Evolutionary conservation across 2,329 filamentous ascomycete species (phyloP).

Genomic region (Fusarium sacchari): DNA sequence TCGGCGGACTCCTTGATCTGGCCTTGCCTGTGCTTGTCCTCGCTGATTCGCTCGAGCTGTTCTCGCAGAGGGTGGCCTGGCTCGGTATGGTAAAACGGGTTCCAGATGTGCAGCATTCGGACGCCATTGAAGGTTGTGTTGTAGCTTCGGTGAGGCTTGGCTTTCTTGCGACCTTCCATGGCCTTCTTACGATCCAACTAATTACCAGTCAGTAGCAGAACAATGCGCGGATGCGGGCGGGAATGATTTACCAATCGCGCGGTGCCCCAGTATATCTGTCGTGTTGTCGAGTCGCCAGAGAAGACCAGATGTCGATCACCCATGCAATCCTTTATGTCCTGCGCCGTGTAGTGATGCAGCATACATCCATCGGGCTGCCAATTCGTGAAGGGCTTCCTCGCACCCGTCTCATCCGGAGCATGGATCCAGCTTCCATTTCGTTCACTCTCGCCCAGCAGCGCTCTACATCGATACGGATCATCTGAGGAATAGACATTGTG

Average conservation of each 20-base stretch:
- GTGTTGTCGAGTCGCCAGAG: constrained; percentile 68
- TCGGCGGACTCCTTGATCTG: background rate
- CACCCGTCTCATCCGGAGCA: constrained; percentile 45
- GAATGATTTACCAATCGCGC: constrained; percentile 42
- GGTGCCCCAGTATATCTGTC: constrained; percentile 68
- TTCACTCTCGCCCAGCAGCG: constrained; percentile 46
- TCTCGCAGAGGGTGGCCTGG: constrained; percentile 36
- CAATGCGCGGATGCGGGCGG: too few species aligned
- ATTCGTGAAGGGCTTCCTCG: constrained; percentile 51
- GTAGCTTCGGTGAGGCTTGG: constrained; percentile 31
- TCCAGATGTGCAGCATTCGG: constrained; percentile 67
- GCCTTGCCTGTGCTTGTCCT: constrained; percentile 27
- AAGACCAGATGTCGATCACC: constrained; percentile 64
- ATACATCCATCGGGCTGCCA: constrained; percentile 72
- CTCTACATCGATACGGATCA: constrained; percentile 65
- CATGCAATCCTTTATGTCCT: constrained; percentile 65
- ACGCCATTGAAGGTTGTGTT: constrained; percentile 57
- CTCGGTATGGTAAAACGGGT: constrained; percentile 66
- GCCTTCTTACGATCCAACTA: constrained; percentile 40
- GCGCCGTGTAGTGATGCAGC: constrained; percentile 62
- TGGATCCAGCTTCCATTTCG: constrained; percentile 62
- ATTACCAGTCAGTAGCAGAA: background rate
- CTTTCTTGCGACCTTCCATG: constrained; percentile 1
- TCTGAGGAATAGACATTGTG: constrained; percentile 14
- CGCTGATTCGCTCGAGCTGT: constrained; percentile 36